Evolutionary conservation across 495 filamentous ascomycete genomes (phyloP).

Genomic region (Choiromyces venosus): DNA sequence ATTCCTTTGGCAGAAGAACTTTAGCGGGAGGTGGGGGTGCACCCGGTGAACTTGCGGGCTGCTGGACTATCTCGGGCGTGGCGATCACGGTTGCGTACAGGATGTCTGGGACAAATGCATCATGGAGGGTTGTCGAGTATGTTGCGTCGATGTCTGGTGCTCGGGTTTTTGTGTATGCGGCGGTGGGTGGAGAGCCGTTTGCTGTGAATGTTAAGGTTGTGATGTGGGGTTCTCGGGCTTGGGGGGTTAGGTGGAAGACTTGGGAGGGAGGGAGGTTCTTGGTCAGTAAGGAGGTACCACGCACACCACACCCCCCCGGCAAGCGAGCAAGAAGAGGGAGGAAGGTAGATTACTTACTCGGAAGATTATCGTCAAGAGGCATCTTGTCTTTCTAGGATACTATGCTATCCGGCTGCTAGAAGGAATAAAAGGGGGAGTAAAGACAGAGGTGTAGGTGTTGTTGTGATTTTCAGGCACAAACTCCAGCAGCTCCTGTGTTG

Average conservation of each 20-base stretch:
- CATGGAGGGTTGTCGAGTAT: constrained; percentile 79
- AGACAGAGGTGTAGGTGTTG: neutral
- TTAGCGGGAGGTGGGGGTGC: constrained; percentile 64
- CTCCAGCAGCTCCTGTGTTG: neutral
- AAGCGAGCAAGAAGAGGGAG: constrained; percentile 10
- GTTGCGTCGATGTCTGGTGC: constrained; percentile 68
- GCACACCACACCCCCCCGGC: constrained; percentile 26
- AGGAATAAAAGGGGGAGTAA: neutral
- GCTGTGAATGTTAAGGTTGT: constrained; percentile 69
- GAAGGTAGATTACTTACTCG: constrained; percentile 52
- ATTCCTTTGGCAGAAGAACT: constrained; percentile 69
- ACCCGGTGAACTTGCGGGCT: constrained; percentile 55
- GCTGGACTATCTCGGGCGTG: constrained; percentile 68
- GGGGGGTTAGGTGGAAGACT: constrained; percentile 59
- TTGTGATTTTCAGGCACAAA: neutral
- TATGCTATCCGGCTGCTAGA: neutral
- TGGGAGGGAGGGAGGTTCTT: constrained; percentile 44
- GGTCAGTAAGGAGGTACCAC: neutral
- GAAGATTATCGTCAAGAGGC: constrained; percentile 82
- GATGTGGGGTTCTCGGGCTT: constrained; percentile 45
- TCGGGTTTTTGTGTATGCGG: constrained; percentile 71
- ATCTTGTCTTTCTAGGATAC: too few relatives aligned
- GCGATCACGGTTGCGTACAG: constrained; percentile 72
- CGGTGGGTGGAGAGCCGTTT: constrained; percentile 69
- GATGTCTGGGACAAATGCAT: constrained; percentile 72